Conservation (phyloP, 495 filamentous ascomycete species). For the Chaetomium cochliodes region DNA sequence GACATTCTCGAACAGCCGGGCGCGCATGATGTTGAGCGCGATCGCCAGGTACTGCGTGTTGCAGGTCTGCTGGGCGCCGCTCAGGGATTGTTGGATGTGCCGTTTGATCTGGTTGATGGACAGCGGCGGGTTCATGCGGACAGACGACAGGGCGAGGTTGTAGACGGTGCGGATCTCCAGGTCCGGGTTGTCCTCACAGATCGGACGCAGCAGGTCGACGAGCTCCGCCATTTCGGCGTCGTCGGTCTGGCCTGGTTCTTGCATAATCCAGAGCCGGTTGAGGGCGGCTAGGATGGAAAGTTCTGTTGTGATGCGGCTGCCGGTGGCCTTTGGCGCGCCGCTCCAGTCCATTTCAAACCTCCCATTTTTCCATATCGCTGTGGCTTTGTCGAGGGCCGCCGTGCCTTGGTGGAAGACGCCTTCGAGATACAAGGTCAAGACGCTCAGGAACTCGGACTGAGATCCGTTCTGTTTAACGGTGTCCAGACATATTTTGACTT, state of each 20-base stretch:
- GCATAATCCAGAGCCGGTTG: constrained; percentile 80
- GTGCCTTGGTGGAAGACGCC: constrained; percentile 78
- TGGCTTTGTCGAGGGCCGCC: constrained; percentile 65
- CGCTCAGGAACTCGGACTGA: constrained; percentile 36
- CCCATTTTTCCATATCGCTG: constrained; percentile 61
- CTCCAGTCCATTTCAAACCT: constrained; percentile 52
- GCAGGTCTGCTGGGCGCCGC: constrained; percentile 54
- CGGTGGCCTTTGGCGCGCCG: constrained; percentile 36
- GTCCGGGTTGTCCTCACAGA: constrained; percentile 67
- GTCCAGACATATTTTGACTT: constrained; percentile 46
- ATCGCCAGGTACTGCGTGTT: constrained; percentile 78
- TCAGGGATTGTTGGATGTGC: constrained; percentile 63
- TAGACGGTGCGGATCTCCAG: constrained; percentile 74
- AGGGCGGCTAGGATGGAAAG: constrained; percentile 74
- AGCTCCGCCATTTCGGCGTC: constrained; percentile 52
- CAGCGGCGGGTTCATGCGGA: constrained; percentile 51
- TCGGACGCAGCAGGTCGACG: constrained; percentile 62
- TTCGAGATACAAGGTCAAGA: constrained; percentile 62
- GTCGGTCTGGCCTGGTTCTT: constrained; percentile 56
- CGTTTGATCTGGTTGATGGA: constrained; percentile 73
- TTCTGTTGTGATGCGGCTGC: constrained; percentile 63
- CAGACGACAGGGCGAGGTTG: constrained; percentile 70
- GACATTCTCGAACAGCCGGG: constrained; percentile 78
- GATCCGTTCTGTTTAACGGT: constrained; percentile 37
- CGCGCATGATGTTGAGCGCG: constrained; percentile 80